phyloP scores from a whole-genome alignment of 2,329 filamentous ascomycete genomes.

The Neopestalotiopsis clavispora region DNA sequence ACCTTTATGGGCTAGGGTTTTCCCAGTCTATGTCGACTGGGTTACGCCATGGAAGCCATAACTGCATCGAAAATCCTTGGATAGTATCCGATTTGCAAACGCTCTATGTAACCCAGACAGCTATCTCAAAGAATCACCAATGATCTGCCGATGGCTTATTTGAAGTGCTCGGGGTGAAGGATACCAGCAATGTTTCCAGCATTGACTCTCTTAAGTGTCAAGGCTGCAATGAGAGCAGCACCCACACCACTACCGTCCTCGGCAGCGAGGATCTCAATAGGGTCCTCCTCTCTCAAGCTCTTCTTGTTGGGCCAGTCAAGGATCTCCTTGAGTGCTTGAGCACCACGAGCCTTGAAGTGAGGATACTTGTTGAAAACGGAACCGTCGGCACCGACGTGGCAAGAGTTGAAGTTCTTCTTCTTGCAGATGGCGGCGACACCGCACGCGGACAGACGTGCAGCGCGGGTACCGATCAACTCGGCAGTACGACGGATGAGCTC shows the following conservation, averaged over 20 bases:
- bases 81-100: neutral
- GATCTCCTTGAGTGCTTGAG: conserved; percentile 89
- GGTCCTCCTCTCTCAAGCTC: conserved; percentile 76
- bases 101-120: neutral
- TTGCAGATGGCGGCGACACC: conserved; percentile 95
- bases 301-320: conserved; percentile 87
- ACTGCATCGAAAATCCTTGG: neutral
- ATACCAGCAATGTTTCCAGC: conserved; percentile 68
- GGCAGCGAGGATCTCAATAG: conserved; percentile 83
- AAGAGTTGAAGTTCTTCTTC: conserved; percentile 88
- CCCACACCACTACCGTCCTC: conserved; percentile 98
- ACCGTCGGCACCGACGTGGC: conserved; percentile 95
- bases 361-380: conserved; percentile 99
- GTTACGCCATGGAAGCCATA: neutral
- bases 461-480: conserved; percentile 93
- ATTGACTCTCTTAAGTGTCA: conserved; percentile 69
- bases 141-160: conserved; percentile 31
- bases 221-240: conserved; percentile 86
- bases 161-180: conserved; percentile 68
- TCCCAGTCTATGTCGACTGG: neutral
- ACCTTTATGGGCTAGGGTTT: conserved; percentile 68
- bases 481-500: conserved; percentile 88
- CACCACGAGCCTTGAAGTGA: conserved; percentile 93
- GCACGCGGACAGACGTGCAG: conserved; percentile 89
- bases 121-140: neutral